Conservation (phyloP, 108 stramenopile species). For the Fragilaria crotonensis region DNA sequence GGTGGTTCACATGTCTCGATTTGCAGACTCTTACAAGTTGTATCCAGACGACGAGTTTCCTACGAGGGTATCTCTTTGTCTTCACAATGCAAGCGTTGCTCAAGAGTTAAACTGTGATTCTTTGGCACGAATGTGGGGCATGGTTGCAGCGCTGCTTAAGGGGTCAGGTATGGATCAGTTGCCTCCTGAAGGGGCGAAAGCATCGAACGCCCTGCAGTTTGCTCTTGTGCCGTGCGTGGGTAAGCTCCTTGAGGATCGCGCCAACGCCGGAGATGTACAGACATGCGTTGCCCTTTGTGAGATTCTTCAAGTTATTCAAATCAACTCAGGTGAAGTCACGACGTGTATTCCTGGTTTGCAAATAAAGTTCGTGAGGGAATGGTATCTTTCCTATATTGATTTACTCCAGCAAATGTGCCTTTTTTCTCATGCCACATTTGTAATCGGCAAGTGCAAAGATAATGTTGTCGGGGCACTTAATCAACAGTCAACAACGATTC, state of each 20-base stretch:
- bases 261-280: constrained; percentile 83
- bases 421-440: constrained; percentile 57
- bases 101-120: constrained; percentile 38
- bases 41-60: constrained; percentile 33
- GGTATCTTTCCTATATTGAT: constrained; percentile 84
- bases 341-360: constrained; percentile 48
- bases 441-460: constrained; percentile 67
- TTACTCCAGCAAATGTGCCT: constrained; percentile 78
- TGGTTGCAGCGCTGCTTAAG: constrained; percentile 46
- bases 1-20: constrained; percentile 67
- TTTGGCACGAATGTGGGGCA: constrained; percentile 72
- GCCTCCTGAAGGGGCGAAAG: constrained; percentile 3
- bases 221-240: constrained; percentile 57
- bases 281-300: constrained; percentile 78
- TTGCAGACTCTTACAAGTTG: constrained; percentile 61
- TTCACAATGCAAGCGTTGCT: constrained; percentile 62
- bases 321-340: constrained; percentile 22
- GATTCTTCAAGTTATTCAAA: constrained; percentile 61
- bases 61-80: constrained; percentile 57
- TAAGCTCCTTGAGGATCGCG: constrained; percentile 56
- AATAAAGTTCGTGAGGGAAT: constrained; percentile 65
- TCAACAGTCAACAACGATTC: constrained; percentile 77
- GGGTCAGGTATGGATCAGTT: constrained; percentile 46
- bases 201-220: constrained; percentile 51
- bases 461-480: constrained; percentile 65